phyloP scores from a whole-genome alignment of 2,329 filamentous ascomycete species.

The Rugonectria rugulosa region DNA sequence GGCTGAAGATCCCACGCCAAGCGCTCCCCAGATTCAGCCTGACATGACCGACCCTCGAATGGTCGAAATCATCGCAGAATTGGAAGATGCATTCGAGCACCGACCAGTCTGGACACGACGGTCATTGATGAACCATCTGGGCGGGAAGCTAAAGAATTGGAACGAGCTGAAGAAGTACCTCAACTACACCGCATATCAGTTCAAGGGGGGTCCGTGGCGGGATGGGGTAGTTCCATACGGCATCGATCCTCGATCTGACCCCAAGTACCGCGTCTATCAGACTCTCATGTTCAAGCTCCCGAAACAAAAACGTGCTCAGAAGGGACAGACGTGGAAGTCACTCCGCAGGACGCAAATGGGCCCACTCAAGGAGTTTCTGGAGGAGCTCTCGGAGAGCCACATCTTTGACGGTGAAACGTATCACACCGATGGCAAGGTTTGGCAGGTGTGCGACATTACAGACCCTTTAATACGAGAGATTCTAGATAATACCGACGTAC shows the following conservation, averaged over 20 bases:
- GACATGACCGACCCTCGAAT: conserved; percentile 67
- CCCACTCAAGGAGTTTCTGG: conserved; percentile 48
- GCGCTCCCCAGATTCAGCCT: conserved; percentile 67
- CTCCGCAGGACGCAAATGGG: conserved; percentile 51
- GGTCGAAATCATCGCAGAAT: conserved; percentile 67
- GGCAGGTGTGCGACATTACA: conserved; percentile 92
- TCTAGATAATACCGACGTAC: conserved; percentile 68
- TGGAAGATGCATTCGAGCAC: conserved; percentile 72
- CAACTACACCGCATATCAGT: conserved; percentile 89
- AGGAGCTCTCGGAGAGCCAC: conserved; percentile 64
- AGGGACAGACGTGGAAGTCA: conserved; percentile 58
- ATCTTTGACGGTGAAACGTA: conserved; percentile 83
- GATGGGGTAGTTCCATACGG: conserved; percentile 88
- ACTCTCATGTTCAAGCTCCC: conserved; percentile 85
- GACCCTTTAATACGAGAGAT: conserved; percentile 77
- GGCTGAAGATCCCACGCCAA: conserved; percentile 66
- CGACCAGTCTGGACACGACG: conserved; percentile 89
- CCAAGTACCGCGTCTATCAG: conserved; percentile 83
- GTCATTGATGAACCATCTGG: conserved; percentile 77
- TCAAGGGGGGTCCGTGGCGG: conserved; percentile 90
- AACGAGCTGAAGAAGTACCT: conserved; percentile 75
- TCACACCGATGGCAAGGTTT: conserved; percentile 84
- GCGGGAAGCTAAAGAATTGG: conserved; percentile 57
- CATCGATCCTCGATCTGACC: conserved; percentile 81
- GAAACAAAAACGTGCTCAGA: conserved; percentile 55